These are phyloP conservation scores for Cunninghamia lanceolata DNA, from an alignment of 75 land plant genomes.

Conservation along the genomic window DNA sequence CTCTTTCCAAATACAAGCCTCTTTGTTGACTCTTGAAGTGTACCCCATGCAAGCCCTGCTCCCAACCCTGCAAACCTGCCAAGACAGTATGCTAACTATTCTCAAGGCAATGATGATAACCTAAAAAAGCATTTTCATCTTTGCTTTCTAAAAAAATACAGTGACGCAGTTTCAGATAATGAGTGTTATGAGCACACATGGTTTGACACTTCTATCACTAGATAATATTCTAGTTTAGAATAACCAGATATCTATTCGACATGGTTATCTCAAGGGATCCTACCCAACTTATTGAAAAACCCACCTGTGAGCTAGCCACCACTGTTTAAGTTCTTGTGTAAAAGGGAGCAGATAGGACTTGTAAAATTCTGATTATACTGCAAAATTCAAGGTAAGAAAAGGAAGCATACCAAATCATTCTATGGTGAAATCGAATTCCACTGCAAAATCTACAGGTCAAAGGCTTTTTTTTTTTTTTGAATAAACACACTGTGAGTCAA, in stretches of 20 bases:
- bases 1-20: conserved; percentile 70
- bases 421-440: neutral
- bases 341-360: neutral
- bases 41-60: conserved; percentile 97
- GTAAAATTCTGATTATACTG: neutral
- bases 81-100: neutral
- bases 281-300: neutral
- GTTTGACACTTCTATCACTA: neutral
- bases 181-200: neutral
- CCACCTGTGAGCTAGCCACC: neutral
- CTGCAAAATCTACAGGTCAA: neutral
- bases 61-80: conserved; percentile 96
- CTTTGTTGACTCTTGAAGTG: conserved; percentile 87
- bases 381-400: neutral
- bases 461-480: neutral
- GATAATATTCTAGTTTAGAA: neutral
- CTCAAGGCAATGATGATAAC: neutral
- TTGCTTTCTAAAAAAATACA: neutral
- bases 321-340: neutral
- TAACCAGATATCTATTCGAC: neutral
- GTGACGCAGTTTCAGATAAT: neutral
- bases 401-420: neutral
- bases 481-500: neutral
- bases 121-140: neutral
- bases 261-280: neutral